Percentiles rank a stretch among this genome's conserved stretches.
Evolutionary conservation across 2,329 filamentous ascomycete species (phyloP).

Genomic region (Dactylonectria macrodidyma): DNA sequence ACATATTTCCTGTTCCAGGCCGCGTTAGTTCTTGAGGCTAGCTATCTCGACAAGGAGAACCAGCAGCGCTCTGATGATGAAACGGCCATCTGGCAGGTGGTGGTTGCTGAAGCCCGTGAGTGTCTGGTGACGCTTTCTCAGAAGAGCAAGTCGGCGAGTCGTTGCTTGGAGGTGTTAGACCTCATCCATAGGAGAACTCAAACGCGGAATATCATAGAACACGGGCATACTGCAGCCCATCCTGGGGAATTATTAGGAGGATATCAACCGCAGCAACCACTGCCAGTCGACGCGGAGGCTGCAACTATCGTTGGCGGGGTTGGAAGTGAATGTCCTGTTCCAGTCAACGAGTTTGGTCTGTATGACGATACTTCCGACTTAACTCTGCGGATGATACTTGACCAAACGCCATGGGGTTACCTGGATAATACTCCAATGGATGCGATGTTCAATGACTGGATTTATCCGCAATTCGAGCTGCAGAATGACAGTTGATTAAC

Average conservation of each 20-base stretch:
- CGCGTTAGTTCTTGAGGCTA: slow-evolving; percentile 54
- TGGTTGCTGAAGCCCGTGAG: slow-evolving; percentile 21
- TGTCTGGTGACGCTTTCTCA: slow-evolving; percentile 21
- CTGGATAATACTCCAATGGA: slow-evolving; percentile 28
- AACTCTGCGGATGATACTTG: slow-evolving; percentile 24
- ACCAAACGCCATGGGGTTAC: slow-evolving; percentile 26
- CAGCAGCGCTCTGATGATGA: slow-evolving; percentile 24
- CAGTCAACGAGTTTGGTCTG: slow-evolving; percentile 20
- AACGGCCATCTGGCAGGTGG: slow-evolving; percentile 19
- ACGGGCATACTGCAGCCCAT: background rate
- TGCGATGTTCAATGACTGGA: slow-evolving; percentile 27
- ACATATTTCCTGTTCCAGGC: slow-evolving; percentile 63
- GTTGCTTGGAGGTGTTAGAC: slow-evolving; percentile 24
- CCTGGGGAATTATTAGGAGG: background rate
- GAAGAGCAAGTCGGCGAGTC: slow-evolving; percentile 24
- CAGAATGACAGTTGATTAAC: slow-evolving; percentile 8
- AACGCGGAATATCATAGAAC: slow-evolving; percentile 1
- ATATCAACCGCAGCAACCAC: slow-evolving; percentile 10
- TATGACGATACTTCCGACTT: slow-evolving; percentile 24
- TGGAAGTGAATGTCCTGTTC: background rate
- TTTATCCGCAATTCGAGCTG: slow-evolving; percentile 26
- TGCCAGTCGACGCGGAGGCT: background rate
- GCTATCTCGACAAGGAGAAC: slow-evolving; percentile 24
- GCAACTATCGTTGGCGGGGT: background rate
- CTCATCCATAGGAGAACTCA: slow-evolving; percentile 17